Base-by-base conservation (phyloP, 768 basidiomycete species). In the Calocera cornea region DNA sequence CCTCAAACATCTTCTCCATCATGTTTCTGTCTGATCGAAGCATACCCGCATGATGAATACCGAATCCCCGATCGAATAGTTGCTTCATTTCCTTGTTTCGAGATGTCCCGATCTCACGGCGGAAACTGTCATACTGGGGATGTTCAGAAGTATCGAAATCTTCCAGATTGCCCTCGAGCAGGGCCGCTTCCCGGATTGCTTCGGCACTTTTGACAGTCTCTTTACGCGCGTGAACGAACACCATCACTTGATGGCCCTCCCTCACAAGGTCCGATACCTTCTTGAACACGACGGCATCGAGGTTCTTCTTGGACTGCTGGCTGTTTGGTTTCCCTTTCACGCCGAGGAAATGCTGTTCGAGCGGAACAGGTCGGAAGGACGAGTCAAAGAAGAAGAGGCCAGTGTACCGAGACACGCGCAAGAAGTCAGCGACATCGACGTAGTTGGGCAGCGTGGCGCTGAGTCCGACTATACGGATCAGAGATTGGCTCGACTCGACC, bases 21-120 rank as follows among this genome's bases (percentile, higher is more conserved):
- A 97, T 84, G 75, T 92, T 97, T 71, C 97, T 82, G 74, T 99
- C 97, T 7, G 87, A 85, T 60, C 97, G 82, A 69, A 99, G 77
- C 97, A 99, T 98, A 2, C 97, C 97, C 40, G 97, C 97, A 77
- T 99, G 97, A 76, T 97, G 95, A 54, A 99, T 97, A 12, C 95
- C 97, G 74, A 98, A 95, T 2, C 97, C 97, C 69, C 79, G 76
- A 67, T 93, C 90, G 72, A 97, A 97, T 17, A 99, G 81, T 71
- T 89, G 85, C 75, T 90, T 95, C 94, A 99, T 92, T 77, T 98
- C 97, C 75, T 91, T 92, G 75, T 99, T 99, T 71, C 87, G 81
- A 19, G 92, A 95, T 68, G 84, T 83, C 2, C 87, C 84, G 41
- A 98, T 83, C 66, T 86, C 87, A 68, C 85, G 82, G 41, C 92